Evolutionary conservation across 805 yeast genomes (phyloP).

Genomic region (Candida yuanshanica): DNA sequence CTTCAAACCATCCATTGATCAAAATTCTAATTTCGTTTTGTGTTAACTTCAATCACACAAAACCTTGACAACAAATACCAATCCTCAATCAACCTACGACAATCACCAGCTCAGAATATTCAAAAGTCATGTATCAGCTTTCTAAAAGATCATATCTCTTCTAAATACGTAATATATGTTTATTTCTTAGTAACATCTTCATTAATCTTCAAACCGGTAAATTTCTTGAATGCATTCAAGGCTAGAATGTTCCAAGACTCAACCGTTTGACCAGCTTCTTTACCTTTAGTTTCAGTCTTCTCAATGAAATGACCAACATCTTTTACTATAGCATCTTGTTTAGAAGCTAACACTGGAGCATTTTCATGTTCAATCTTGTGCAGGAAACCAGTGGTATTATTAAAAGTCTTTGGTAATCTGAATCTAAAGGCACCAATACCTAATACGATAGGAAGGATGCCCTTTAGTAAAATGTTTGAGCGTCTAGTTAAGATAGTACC

Average conservation of each 20-base stretch:
- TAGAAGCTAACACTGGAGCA: conserved; percentile 58
- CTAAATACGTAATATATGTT: background rate
- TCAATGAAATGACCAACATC: conserved; percentile 40
- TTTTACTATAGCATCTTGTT: conserved; percentile 46
- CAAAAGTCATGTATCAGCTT: background rate
- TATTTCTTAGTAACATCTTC: conserved; percentile 52
- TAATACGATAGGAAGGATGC: conserved; percentile 49
- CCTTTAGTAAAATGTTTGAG: conserved; percentile 49
- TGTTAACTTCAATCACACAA: too few relatives aligned
- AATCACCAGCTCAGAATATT: background rate
- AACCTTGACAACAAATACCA: background rate
- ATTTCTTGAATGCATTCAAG: conserved; percentile 31
- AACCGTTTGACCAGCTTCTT: conserved; percentile 28
- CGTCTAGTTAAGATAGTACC: conserved; percentile 74
- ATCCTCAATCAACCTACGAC: background rate
- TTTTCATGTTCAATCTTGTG: conserved; percentile 56
- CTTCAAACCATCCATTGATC: too few relatives aligned
- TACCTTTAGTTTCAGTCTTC: conserved; percentile 31
- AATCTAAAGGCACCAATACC: conserved; percentile 62
- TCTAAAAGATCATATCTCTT: background rate
- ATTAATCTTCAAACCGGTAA: conserved; percentile 66
- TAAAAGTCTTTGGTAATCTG: conserved; percentile 69
- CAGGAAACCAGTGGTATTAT: conserved; percentile 49
- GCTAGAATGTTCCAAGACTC: conserved; percentile 12
- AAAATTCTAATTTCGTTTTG: too few relatives aligned